A percentile compares a stretch with the other conserved stretches of the same genome.
Conservation (phyloP, 768 basidiomycete species). For the Termitomyces eurrhizus region DNA sequence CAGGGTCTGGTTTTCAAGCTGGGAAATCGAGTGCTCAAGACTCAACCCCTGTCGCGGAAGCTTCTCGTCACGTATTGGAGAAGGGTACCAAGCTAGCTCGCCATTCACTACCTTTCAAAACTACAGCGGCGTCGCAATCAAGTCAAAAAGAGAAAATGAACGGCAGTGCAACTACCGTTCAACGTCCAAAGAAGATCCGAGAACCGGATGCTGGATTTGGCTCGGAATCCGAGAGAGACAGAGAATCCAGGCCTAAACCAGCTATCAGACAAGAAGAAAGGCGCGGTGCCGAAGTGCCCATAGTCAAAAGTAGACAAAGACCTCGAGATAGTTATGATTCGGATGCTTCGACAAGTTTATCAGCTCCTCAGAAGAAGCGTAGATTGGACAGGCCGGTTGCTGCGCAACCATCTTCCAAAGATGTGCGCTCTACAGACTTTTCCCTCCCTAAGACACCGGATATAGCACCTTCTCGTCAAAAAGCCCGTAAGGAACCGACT, state of each 20-base stretch:
- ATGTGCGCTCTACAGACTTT: constrained; percentile 19
- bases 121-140: constrained; percentile 22
- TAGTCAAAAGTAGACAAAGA: constrained; percentile 39
- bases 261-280: constrained; percentile 8
- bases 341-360: constrained; percentile 17
- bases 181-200: constrained; percentile 16
- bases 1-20: constrained; percentile 47
- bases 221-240: constrained; percentile 21
- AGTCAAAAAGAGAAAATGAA: constrained; percentile 24
- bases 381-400: constrained; percentile 30
- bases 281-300: constrained; percentile 16
- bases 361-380: constrained; percentile 34
- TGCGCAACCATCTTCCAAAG: constrained; percentile 14
- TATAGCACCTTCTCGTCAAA: constrained; percentile 24
- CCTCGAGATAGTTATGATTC: constrained; percentile 27
- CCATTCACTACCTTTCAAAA: constrained; percentile 29
- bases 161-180: constrained; percentile 4
- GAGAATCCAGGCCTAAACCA: constrained; percentile 10
- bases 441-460: constrained; percentile 35
- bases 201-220: constrained; percentile 14
- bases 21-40: constrained; percentile 28
- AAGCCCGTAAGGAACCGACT: constrained; percentile 36
- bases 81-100: constrained; percentile 19
- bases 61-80: constrained; percentile 12
- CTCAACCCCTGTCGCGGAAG: not conserved